Conservation (phyloP, 2,329 filamentous ascomycete species). For the Chalaropsis ovoidea region DNA sequence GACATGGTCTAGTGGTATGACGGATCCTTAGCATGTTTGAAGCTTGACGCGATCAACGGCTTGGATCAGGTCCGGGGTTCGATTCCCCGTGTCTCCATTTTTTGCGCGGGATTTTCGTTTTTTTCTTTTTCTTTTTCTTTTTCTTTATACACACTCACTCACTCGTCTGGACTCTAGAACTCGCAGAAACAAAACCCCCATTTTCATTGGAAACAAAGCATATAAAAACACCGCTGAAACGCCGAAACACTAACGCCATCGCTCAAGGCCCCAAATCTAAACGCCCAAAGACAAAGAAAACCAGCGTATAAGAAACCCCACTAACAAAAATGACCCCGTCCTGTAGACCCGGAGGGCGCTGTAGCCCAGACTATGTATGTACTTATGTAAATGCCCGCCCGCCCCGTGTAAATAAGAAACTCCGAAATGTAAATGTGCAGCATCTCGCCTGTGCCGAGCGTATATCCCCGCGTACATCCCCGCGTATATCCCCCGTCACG, state of each 20-base stretch:
- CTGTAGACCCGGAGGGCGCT: neutral
- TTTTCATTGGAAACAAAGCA: no score
- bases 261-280: no score
- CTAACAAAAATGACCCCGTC: neutral
- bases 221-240: neutral
- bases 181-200: neutral
- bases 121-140: neutral
- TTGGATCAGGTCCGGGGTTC: slow-evolving; percentile 24
- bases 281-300: no score
- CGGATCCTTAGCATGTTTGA: slow-evolving; percentile 23
- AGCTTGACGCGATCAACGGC: neutral
- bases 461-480: neutral
- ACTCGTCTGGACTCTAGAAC: no score
- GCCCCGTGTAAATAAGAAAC: neutral
- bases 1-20: slow-evolving; percentile 24
- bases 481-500: neutral
- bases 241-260: neutral
- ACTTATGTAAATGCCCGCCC: neutral
- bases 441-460: no score
- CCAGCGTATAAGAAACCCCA: no score
- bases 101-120: neutral
- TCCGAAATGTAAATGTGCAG: neutral
- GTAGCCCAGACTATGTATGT: neutral
- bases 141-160: no score
- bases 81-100: slow-evolving; percentile 20